Conservation (phyloP, 2,329 filamentous ascomycete species). For the Mycosphaerelloides madeirae region DNA sequence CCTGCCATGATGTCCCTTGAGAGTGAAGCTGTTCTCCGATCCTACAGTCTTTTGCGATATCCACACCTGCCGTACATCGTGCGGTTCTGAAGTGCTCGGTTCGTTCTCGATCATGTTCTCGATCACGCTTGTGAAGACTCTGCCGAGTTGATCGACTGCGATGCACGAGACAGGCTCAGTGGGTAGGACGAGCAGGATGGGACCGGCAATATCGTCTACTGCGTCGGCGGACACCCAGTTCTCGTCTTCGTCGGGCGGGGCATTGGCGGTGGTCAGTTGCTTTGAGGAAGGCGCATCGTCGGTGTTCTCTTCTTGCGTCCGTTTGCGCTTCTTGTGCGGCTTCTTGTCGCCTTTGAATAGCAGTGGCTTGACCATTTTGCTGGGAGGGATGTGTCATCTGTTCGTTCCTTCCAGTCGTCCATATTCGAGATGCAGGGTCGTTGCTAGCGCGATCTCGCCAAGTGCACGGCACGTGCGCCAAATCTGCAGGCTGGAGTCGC, state of each 20-base stretch:
- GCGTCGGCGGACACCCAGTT: slow-evolving; percentile 85
- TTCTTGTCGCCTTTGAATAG: slow-evolving; percentile 98
- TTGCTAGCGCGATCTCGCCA: no score
- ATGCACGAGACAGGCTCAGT: slow-evolving; percentile 69
- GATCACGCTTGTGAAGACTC: slow-evolving; percentile 73
- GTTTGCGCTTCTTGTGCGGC: slow-evolving; percentile 72
- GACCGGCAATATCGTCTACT: slow-evolving; percentile 70
- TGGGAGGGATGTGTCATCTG: not conserved
- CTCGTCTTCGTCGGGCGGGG: slow-evolving; percentile 63
- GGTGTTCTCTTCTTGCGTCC: slow-evolving; percentile 46
- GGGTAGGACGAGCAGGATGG: slow-evolving; percentile 76
- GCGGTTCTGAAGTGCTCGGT: slow-evolving; percentile 80
- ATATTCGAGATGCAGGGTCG: no score
- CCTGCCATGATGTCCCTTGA: slow-evolving; percentile 88
- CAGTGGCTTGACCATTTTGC: slow-evolving; percentile 76
- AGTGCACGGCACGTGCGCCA: no score
- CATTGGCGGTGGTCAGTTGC: slow-evolving; percentile 31
- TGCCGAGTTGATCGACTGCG: slow-evolving; percentile 79
- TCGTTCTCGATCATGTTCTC: slow-evolving; percentile 87
- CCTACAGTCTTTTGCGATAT: slow-evolving; percentile 79
- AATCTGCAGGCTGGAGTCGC: no score
- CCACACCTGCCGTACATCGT: slow-evolving; percentile 95
- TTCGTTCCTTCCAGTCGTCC: no score
- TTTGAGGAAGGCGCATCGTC: slow-evolving; percentile 32
- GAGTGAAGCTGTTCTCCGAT: slow-evolving; percentile 67